Conservation (phyloP, 2,329 filamentous ascomycete genomes). For the Fusarium lyarnte region DNA sequence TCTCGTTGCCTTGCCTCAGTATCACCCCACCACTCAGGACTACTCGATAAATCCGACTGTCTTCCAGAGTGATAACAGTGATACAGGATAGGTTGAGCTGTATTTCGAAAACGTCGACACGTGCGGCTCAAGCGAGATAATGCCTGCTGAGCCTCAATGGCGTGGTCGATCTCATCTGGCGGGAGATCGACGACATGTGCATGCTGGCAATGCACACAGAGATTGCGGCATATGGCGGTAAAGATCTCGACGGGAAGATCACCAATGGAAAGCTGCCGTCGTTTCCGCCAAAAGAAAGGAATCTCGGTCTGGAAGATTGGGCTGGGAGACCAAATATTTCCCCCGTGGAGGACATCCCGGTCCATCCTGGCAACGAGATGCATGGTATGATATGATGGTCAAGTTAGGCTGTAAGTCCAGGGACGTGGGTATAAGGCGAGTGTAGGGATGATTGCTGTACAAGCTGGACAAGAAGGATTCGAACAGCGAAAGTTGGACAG, state of each 20-base stretch:
- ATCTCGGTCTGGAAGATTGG: slow-evolving; percentile 18
- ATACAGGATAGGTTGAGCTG: slow-evolving; percentile 40
- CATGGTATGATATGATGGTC: slow-evolving; percentile 27
- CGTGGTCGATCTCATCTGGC: slow-evolving; percentile 32
- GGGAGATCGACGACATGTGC: slow-evolving; percentile 42
- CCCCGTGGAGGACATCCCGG: slow-evolving; percentile 37
- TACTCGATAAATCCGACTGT: slow-evolving; percentile 22
- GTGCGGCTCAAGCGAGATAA: slow-evolving; percentile 42
- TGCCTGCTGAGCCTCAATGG: slow-evolving; percentile 39
- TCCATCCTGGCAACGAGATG: slow-evolving; percentile 37
- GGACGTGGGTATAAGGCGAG: slow-evolving; percentile 10
- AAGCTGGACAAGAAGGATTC: neutral
- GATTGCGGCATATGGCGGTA: slow-evolving; percentile 39
- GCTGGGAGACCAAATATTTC: slow-evolving; percentile 18
- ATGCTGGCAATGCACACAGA: slow-evolving; percentile 41
- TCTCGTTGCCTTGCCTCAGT: slow-evolving; percentile 19
- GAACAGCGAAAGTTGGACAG: slow-evolving; percentile 1
- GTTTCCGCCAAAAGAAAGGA: slow-evolving; percentile 20
- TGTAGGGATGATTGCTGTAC: neutral
- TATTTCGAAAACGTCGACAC: slow-evolving; percentile 35
- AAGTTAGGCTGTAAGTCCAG: neutral
- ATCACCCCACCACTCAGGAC: slow-evolving; percentile 24
- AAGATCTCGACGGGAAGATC: slow-evolving; percentile 42
- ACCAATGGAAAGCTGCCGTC: slow-evolving; percentile 27
- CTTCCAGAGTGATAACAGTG: slow-evolving; percentile 40